phyloP scores from a whole-genome alignment of 2,329 filamentous ascomycete genomes.

The Zasmidium citrigriseum region DNA sequence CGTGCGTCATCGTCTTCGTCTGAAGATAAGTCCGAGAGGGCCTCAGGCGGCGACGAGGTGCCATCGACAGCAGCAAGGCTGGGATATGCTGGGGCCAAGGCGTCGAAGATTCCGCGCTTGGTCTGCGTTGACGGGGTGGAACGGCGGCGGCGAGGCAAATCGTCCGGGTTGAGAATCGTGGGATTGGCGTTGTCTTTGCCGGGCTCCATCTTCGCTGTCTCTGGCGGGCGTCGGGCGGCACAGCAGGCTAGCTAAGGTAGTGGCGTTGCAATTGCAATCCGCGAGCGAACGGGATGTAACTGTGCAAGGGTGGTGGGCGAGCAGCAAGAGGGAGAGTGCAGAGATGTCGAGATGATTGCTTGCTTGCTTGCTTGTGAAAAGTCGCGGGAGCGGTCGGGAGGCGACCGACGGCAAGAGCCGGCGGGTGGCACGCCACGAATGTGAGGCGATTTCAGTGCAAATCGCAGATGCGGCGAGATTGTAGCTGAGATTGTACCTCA shows the following conservation, averaged over 20 bases:
- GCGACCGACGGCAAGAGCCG: too few relatives aligned
- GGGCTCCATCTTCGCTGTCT: conserved; percentile 36
- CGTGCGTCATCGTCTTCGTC: conserved; percentile 58
- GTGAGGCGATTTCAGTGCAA: too few relatives aligned
- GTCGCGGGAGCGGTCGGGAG: too few relatives aligned
- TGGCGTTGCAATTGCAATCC: not conserved
- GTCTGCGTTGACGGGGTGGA: conserved; percentile 37
- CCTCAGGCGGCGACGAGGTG: conserved; percentile 28
- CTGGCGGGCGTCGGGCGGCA: not conserved
- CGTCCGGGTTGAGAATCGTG: conserved; percentile 82
- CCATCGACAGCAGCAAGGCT: conserved; percentile 38
- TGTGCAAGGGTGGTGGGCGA: not conserved
- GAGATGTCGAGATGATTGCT: not conserved
- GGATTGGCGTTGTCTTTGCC: conserved; percentile 80
- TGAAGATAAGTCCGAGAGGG: conserved; percentile 33
- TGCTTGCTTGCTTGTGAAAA: too few relatives aligned
- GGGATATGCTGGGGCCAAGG: conserved; percentile 52
- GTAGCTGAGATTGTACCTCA: too few relatives aligned
- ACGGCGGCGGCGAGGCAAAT: conserved; percentile 77
- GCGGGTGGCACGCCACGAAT: too few relatives aligned
- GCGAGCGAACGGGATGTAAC: too few relatives aligned
- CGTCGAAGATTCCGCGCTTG: conserved; percentile 56
- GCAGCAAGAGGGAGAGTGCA: not conserved
- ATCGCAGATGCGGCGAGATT: too few relatives aligned
- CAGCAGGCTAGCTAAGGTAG: too few relatives aligned